Conservation (phyloP, 768 basidiomycete genomes). For the Xerocomus potaroensis region DNA sequence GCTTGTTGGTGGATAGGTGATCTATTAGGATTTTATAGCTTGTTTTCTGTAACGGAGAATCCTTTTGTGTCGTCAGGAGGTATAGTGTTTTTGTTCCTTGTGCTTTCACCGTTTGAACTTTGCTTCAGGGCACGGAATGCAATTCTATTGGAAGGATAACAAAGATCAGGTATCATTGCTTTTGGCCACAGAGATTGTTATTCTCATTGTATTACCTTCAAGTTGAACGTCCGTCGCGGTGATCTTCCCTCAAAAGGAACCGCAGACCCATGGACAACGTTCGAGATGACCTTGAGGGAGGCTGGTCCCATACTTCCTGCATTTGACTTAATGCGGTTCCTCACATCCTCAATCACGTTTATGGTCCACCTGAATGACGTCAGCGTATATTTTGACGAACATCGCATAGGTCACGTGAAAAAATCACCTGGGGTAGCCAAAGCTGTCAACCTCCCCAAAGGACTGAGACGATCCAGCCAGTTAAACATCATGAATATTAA, state of each 20-base stretch:
- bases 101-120: not conserved
- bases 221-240: constrained; percentile 85
- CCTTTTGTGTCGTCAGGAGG: constrained; percentile 81
- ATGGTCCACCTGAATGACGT: constrained; percentile 77
- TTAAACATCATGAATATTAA: constrained; percentile 65
- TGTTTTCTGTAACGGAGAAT: constrained; percentile 81
- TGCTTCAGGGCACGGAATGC: constrained; percentile 78
- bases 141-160: constrained; percentile 93
- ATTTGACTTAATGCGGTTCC: constrained; percentile 86
- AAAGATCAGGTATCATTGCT: constrained; percentile 64
- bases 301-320: constrained; percentile 72
- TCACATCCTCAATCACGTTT: constrained; percentile 90
- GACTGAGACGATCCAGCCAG: constrained; percentile 52
- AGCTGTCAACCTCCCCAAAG: constrained; percentile 48
- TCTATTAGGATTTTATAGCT: constrained; percentile 61
- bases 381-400: constrained; percentile 78
- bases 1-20: not conserved
- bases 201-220: constrained; percentile 4
- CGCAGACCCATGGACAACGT: constrained; percentile 70
- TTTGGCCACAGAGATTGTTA: not conserved
- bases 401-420: constrained; percentile 59
- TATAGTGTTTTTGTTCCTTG: constrained; percentile 22
- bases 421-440: constrained; percentile 57
- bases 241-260: constrained; percentile 42
- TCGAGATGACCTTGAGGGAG: constrained; percentile 86